Base-by-base conservation (phyloP, 2,329 filamentous ascomycete species). In the Lecanosticta acicola region DNA sequence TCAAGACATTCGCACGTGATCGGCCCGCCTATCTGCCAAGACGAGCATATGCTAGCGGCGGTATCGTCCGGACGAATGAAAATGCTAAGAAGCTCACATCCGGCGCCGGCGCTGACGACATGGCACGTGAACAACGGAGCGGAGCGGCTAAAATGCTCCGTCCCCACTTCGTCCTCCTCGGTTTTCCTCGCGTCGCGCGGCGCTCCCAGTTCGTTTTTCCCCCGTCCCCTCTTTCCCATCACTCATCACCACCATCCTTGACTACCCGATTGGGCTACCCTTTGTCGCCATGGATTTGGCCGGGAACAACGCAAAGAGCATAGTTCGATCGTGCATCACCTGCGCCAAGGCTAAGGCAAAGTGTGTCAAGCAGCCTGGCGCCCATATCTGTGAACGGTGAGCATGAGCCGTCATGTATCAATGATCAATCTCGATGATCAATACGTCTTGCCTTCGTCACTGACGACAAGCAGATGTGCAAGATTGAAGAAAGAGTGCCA, bases 271-370 rank as follows among this genome's bases (percentile, higher is more conserved):
- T 7, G 7, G 5, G 24, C 24, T 7, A 11, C 24, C 24, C 5
- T 29, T 29, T 11, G 11, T 29, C 7, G 24, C 5, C 24, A 29
- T 29, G 24, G 24, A 29, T 29, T 7, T 11, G 7, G 24, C 24
- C 33, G 41, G 50, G 17, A 35, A 21, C 24, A 48, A 51, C 21
- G 21, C 44, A 5, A 48, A 41, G 33, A 38, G 39, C 18, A 39
- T 40, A 7, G 49, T 50, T 19, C 49, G 58, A 14, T 57, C 51
- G 17, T 63, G 61, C 49, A 52, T 49, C 9, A 60, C 59, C 41
- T 64, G 61, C 43, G 50, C 54, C 14, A 64, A 62, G 42, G 61
- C 61, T 10, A 64, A 64, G 48, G 60, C 61, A n/a, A 62, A 62
- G 42, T 64, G 61, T 53, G 59, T 61, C n/a, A 41, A 57, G 16